Evolutionary conservation across 805 yeast species (phyloP).

Genomic region (Candida vaughaniae): DNA sequence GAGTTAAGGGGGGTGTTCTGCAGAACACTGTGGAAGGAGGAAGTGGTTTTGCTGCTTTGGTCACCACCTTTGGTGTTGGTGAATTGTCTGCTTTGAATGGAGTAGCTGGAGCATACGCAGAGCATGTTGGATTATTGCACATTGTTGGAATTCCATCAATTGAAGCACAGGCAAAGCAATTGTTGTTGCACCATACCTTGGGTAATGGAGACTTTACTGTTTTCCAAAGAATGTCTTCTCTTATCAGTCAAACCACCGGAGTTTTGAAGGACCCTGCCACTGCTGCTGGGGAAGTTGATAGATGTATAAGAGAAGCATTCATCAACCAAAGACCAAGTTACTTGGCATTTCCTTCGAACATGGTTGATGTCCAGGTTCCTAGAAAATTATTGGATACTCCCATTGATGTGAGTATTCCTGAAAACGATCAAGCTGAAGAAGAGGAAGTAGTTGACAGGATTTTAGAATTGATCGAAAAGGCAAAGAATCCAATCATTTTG

Average conservation of each 20-base stretch:
- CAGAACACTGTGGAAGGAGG: constrained; percentile 6
- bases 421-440: constrained; percentile 36
- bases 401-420: constrained; percentile 48
- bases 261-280: constrained; percentile 60
- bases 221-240: constrained; percentile 71
- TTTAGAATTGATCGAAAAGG: constrained; percentile 50
- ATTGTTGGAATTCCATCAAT: constrained; percentile 85
- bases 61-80: constrained; percentile 91
- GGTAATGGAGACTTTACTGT: constrained; percentile 46
- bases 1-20: constrained; percentile 57
- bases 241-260: constrained; percentile 62
- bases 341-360: constrained; percentile 79
- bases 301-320: constrained; percentile 70
- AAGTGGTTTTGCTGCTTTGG: constrained; percentile 53
- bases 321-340: constrained; percentile 78
- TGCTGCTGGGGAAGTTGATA: constrained; percentile 73
- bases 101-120: constrained; percentile 85
- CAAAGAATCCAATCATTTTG: constrained; percentile 70
- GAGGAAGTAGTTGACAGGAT: constrained; percentile 39
- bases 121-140: constrained; percentile 82
- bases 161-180: constrained; percentile 54
- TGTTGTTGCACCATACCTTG: constrained; percentile 42
- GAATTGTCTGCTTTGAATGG: constrained; percentile 83
- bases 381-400: constrained; percentile 58
- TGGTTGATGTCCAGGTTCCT: constrained; percentile 65